A percentile compares a stretch with the other conserved stretches of the same genome.
These are phyloP conservation scores for Aspergillus flavus DNA, from an alignment of 2,329 filamentous ascomycete species.

Conservation along the genomic window DNA sequence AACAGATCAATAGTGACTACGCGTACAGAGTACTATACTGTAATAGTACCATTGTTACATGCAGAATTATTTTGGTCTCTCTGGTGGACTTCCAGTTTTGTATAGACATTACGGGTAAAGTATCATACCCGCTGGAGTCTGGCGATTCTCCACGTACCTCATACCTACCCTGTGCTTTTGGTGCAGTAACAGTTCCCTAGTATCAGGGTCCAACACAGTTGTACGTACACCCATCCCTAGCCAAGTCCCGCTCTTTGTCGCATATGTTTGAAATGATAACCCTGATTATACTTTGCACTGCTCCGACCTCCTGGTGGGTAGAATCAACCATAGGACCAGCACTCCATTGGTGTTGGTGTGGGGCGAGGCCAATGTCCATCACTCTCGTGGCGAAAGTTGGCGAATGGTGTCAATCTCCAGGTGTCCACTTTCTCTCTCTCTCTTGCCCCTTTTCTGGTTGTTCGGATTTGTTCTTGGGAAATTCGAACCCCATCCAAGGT, in stretches of 20 bases:
- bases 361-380: conserved; percentile 20
- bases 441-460: conserved; percentile 21
- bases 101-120: background rate
- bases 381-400: conserved; percentile 19
- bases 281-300: conserved; percentile 8
- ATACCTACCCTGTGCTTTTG: background rate
- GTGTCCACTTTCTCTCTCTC: conserved; percentile 13
- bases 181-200: background rate
- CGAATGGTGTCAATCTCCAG: conserved; percentile 20
- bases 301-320: conserved; percentile 10
- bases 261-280: background rate
- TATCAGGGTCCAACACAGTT: background rate
- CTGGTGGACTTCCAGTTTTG: background rate
- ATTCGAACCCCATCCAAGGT: background rate
- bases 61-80: background rate
- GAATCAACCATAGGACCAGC: background rate
- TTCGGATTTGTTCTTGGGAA: conserved; percentile 6
- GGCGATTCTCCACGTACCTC: background rate
- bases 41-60: background rate
- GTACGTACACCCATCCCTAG: background rate
- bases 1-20: conserved; percentile 10
- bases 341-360: conserved; percentile 11
- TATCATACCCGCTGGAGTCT: background rate
- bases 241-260: conserved; percentile 3
- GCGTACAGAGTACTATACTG: background rate